Percentiles rank a stretch among this genome's conserved stretches.
These are phyloP conservation scores for Populus pruinosa DNA, from an alignment of 345 rosid genomes.

Conservation along the genomic window DNA sequence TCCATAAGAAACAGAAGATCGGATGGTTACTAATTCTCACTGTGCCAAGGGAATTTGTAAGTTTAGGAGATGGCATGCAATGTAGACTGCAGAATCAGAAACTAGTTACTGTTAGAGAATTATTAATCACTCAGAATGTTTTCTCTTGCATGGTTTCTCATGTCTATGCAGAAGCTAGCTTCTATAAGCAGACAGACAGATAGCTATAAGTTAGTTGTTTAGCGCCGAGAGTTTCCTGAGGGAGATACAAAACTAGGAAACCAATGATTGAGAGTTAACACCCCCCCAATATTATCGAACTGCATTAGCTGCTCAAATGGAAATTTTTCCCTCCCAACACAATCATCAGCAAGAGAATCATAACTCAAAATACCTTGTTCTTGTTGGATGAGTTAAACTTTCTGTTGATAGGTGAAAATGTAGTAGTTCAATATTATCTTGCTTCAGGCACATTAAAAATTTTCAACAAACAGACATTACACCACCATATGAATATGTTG, in stretches of 20 bases:
- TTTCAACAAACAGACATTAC: neutral
- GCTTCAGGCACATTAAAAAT: neutral
- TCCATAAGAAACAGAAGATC: neutral
- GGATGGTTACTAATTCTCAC: neutral
- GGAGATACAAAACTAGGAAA: neutral
- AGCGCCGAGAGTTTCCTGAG: neutral
- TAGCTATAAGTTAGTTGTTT: neutral
- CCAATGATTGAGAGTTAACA: neutral
- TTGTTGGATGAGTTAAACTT: neutral
- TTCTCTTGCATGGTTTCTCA: neutral
- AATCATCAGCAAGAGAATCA: neutral
- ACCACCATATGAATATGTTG: neutral
- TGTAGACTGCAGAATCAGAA: neutral
- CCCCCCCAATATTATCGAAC: neutral
- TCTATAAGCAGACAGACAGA: neutral
- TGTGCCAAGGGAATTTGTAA: neutral
- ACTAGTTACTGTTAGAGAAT: neutral
- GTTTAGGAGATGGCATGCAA: neutral
- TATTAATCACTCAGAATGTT: neutral
- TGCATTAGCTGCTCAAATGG: neutral
- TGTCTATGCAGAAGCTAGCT: neutral
- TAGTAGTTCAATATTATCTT: neutral
- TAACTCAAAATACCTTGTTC: neutral
- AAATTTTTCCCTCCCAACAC: neutral
- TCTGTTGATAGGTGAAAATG: neutral